A percentile compares a stretch with the other conserved stretches of the same genome.
phyloP scores from a whole-genome alignment of 108 stramenopile genomes.

The Cyclotella distinguenda region DNA sequence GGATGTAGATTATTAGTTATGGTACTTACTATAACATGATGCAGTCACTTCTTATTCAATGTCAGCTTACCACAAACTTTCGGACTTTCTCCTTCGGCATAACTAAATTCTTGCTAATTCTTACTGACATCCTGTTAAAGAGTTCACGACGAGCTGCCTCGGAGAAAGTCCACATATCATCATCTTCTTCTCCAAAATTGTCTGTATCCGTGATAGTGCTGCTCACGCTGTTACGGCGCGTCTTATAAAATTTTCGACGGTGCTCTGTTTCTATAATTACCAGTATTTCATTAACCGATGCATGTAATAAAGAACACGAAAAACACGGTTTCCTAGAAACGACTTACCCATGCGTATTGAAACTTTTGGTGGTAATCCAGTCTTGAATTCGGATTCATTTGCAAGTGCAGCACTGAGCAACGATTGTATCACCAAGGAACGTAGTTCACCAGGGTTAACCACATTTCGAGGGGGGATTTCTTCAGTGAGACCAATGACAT shows the following conservation, averaged over 20 bases:
- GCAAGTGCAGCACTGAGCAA: conserved; percentile 44
- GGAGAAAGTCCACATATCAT: conserved; percentile 44
- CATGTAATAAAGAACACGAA: too few species aligned
- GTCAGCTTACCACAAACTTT: conserved; percentile 30
- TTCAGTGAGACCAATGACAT: conserved; percentile 45
- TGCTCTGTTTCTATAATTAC: conserved; percentile 39
- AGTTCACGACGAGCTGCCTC: conserved; percentile 38
- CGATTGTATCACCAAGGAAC: conserved; percentile 45
- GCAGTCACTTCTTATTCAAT: too few species aligned
- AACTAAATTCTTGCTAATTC: conserved; percentile 20
- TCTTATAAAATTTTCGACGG: conserved; percentile 7
- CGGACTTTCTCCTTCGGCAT: conserved; percentile 36
- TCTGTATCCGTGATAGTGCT: conserved; percentile 24
- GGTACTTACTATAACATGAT: too few species aligned
- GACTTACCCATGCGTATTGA: conserved; percentile 47
- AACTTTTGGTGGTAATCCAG: conserved; percentile 38
- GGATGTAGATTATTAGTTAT: too few species aligned
- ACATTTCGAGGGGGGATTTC: conserved; percentile 42
- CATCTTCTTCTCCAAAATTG: conserved; percentile 19
- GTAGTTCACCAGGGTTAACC: conserved; percentile 35
- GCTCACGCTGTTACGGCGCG: conserved; percentile 21
- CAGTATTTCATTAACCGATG: too few species aligned
- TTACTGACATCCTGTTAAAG: conserved; percentile 28
- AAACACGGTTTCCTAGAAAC: too few species aligned
- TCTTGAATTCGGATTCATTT: conserved; percentile 41